Evolutionary conservation across 805 yeast genomes (phyloP), one percentile per base, ranked within the genome.

Genomic region (Metschnikowia lachancei): DNA sequence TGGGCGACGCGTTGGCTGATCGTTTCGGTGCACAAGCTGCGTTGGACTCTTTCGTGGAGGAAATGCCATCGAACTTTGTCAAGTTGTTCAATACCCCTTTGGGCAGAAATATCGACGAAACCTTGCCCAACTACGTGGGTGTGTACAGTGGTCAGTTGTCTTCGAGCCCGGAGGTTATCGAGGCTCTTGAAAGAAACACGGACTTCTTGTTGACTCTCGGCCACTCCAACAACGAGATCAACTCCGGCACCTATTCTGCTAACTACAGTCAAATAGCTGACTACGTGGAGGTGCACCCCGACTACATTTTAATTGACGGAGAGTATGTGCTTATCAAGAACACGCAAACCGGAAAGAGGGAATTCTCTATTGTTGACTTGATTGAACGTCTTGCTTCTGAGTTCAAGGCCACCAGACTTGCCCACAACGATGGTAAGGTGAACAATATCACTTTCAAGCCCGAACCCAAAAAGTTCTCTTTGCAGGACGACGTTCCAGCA

Each of bases 51-150:
- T 69, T 91, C 35, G 77, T 82, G 13, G 77, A 14, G 60, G 70
- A 33, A 58, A 35, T 57, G 51, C 87, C 50, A 2, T 46, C 54
- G 8, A 51, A 58, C 33, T 65, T 62, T 35, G 65, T 73, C 33
- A 74, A 67, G 69, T 42, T 75, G 78, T 59, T 83, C 80, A 62
- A 79, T 74, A 54, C 86, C 65, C 63, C 79, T 78, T 62, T 69
- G 61, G 95, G 90, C 13, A 85, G 89, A 63, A 82, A 87, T 8
- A 65, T 90, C 34, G 83, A 90, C 65, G 97, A 90, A 66, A 65
- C 80, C n/a, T 69, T 75, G 49, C 69, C 76, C 7, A 71, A 76
- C 39, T 90, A 77, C 59, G 74, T 82, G 50, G 97, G 96, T 32
- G 81, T 78, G 31, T 91, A 85, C 62, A 79, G 75, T 52, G 96